Conservation (phyloP, 164 flowering plant species). For the Macadamia tetraphylla region DNA sequence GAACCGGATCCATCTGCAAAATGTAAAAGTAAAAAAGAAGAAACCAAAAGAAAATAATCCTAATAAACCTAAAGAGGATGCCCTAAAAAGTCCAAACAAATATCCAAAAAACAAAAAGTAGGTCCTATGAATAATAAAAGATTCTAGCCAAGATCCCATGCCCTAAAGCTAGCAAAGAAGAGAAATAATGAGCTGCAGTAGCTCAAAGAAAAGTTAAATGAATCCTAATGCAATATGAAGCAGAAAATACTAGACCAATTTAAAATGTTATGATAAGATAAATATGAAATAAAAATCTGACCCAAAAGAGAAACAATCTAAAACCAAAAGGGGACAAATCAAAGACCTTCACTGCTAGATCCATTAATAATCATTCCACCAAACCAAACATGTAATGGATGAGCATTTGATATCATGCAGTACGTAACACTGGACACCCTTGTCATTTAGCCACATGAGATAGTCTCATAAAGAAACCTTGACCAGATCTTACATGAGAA, state of each 20-base stretch:
- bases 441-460: too few species aligned
- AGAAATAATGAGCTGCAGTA: not conserved
- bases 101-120: not conserved
- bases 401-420: not conserved
- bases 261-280: not conserved
- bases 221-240: not conserved
- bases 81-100: not conserved
- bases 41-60: constrained; percentile 17
- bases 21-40: constrained; percentile 34
- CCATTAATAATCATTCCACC: too few species aligned
- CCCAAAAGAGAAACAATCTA: not conserved
- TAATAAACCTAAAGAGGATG: constrained; percentile 3
- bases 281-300: not conserved
- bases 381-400: too few species aligned
- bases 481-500: too few species aligned
- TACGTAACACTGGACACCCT: too few species aligned
- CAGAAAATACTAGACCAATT: not conserved
- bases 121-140: constrained; percentile 7
- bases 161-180: constrained; percentile 1
- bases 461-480: too few species aligned
- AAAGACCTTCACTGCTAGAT: too few species aligned
- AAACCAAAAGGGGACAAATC: too few species aligned
- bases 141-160: constrained; percentile 3
- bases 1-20: constrained; percentile 98
- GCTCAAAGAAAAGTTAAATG: constrained; percentile 4